Conservation (phyloP, 2,329 filamentous ascomycete species). For the Corniculantispora saksenae region DNA sequence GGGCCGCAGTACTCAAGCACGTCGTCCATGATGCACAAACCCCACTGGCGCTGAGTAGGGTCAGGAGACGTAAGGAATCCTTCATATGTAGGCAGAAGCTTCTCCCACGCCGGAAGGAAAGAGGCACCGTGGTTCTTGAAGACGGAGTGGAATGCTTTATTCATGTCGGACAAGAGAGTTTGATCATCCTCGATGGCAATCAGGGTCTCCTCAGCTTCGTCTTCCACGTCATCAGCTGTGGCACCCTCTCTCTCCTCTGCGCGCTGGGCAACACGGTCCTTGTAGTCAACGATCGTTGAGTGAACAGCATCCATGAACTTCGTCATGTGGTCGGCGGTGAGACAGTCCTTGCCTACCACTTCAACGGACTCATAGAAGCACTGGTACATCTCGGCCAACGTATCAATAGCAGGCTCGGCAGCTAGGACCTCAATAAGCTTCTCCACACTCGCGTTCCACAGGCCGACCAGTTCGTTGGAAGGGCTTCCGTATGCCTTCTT, state of each 20-base stretch:
- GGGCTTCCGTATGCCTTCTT: constrained; percentile 85
- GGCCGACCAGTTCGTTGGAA: constrained; percentile 74
- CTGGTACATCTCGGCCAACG: constrained; percentile 97
- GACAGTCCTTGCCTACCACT: constrained; percentile 82
- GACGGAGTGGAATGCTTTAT: constrained; percentile 98
- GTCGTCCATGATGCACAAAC: constrained; percentile 98
- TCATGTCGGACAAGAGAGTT: constrained; percentile 96
- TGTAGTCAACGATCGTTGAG: constrained; percentile 89
- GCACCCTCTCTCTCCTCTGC: constrained; percentile 74
- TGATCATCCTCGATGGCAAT: constrained; percentile 97
- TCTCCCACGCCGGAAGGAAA: constrained; percentile 88
- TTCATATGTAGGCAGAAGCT: constrained; percentile 81
- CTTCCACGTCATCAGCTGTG: constrained; percentile 84
- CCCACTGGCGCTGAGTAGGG: constrained; percentile 94
- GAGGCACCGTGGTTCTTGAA: constrained; percentile 91
- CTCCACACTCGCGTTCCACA: constrained; percentile 84
- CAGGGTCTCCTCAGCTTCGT: constrained; percentile 81
- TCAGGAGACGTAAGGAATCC: constrained; percentile 79
- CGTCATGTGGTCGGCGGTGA: constrained; percentile 77
- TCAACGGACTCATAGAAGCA: constrained; percentile 99
- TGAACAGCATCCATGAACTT: constrained; percentile 85
- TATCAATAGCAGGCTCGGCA: constrained; percentile 93
- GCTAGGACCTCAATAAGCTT: constrained; percentile 92
- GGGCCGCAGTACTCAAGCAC: constrained; percentile 95
- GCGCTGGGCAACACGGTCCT: constrained; percentile 78